Conservation (phyloP, 192 early-diverging fungal species). For the Rhizophagus clarus region DNA sequence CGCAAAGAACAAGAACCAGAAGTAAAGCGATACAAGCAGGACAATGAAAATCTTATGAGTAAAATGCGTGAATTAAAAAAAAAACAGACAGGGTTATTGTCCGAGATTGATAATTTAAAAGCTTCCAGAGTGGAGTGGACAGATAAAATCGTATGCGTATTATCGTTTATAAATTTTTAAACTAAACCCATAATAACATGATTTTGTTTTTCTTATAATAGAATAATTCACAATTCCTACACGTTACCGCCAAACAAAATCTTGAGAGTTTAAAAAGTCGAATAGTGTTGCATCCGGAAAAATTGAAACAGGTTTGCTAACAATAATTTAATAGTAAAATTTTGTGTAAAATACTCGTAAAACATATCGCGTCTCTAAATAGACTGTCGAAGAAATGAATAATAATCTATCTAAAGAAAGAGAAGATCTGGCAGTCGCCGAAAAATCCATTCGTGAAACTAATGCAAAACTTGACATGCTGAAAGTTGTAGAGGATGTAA, state of each 20-base stretch:
- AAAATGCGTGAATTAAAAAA: conserved; percentile 23
- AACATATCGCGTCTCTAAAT: not conserved
- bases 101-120: not conserved
- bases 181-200: not conserved
- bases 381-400: conserved; percentile 25
- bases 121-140: not conserved
- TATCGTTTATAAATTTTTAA: not conserved
- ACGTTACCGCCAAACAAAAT: conserved; percentile 8
- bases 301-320: conserved; percentile 15
- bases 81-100: conserved; percentile 3
- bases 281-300: conserved; percentile 18
- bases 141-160: not conserved
- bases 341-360: not conserved
- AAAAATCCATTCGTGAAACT: conserved; percentile 7
- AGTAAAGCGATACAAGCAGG: conserved; percentile 7
- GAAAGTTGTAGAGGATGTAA: conserved; percentile 2
- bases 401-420: conserved; percentile 2
- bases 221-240: conserved; percentile 19
- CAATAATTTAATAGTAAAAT: not conserved
- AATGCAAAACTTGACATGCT: not conserved
- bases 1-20: conserved; percentile 7
- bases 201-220: not conserved
- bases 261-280: conserved; percentile 5
- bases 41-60: not conserved
- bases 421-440: not conserved